Percentiles rank a stretch among this genome's conserved stretches.
These are phyloP conservation scores for Podaxis sp. DNA, from an alignment of 768 basidiomycete genomes.

Conservation along the genomic window DNA sequence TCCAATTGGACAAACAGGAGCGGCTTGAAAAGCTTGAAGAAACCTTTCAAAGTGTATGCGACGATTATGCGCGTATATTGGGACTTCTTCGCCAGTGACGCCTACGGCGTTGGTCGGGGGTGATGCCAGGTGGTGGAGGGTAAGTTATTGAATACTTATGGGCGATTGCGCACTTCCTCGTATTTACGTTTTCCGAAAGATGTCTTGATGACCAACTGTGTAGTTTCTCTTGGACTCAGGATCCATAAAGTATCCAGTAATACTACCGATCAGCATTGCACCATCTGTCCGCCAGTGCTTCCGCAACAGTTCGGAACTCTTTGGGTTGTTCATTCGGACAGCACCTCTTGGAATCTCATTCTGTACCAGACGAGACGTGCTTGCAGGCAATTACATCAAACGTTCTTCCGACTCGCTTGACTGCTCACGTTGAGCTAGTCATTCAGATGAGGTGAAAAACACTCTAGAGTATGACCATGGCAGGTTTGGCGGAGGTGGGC, in stretches of 20 bases:
- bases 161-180: background rate
- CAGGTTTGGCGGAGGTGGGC: background rate
- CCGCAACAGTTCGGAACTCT: no score
- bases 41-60: conserved; percentile 82
- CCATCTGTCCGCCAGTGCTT: no score
- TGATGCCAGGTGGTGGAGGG: background rate
- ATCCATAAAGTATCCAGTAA: background rate
- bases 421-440: no score
- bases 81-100: conserved; percentile 35
- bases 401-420: no score
- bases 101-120: background rate
- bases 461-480: no score
- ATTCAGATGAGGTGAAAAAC: no score
- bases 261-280: background rate
- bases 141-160: background rate
- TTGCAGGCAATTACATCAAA: no score
- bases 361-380: no score
- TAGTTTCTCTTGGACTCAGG: background rate
- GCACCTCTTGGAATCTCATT: no score
- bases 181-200: background rate
- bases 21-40: conserved; percentile 86
- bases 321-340: no score
- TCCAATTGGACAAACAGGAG: conserved; percentile 84
- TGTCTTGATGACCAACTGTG: no score
- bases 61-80: conserved; percentile 83